Evolutionary conservation across 257 asterid genomes (phyloP).

Genomic region (Penstemon barbatus): DNA sequence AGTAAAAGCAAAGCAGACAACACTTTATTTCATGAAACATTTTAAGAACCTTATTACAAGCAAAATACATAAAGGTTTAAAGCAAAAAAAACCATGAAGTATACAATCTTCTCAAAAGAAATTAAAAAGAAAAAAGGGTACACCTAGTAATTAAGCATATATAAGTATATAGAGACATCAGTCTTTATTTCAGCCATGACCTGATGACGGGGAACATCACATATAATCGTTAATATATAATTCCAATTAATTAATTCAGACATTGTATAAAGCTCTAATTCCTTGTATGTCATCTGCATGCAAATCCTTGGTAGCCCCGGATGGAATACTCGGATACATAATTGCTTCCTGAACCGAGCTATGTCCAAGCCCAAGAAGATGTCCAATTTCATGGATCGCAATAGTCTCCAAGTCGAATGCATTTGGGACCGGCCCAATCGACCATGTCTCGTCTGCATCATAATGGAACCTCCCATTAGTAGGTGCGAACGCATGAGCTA

Average conservation of each 20-base stretch:
- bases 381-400: slow-evolving; percentile 36
- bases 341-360: slow-evolving; percentile 17
- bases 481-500: slow-evolving; percentile 31
- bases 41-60: too few relatives aligned
- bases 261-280: slow-evolving; percentile 29
- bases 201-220: too few relatives aligned
- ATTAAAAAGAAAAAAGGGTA: too few relatives aligned
- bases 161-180: too few relatives aligned
- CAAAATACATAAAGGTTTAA: too few relatives aligned
- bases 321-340: slow-evolving; percentile 5
- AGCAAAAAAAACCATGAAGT: too few relatives aligned
- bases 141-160: too few relatives aligned
- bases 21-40: too few relatives aligned
- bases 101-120: too few relatives aligned
- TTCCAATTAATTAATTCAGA: neutral
- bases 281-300: slow-evolving; percentile 31
- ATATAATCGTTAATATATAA: too few relatives aligned
- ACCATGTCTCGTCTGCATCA: slow-evolving; percentile 30
- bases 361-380: slow-evolving; percentile 36
- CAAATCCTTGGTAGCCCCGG: slow-evolving; percentile 5
- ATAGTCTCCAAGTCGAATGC: slow-evolving; percentile 21
- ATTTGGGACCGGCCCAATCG: neutral
- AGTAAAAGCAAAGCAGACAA: too few relatives aligned
- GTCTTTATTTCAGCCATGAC: too few relatives aligned
- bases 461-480: slow-evolving; percentile 26